Evolutionary conservation across 192 early-diverging fungal species (phyloP), one percentile per base, ranked within the genome.

Genomic region (Thamnidium elegans): DNA sequence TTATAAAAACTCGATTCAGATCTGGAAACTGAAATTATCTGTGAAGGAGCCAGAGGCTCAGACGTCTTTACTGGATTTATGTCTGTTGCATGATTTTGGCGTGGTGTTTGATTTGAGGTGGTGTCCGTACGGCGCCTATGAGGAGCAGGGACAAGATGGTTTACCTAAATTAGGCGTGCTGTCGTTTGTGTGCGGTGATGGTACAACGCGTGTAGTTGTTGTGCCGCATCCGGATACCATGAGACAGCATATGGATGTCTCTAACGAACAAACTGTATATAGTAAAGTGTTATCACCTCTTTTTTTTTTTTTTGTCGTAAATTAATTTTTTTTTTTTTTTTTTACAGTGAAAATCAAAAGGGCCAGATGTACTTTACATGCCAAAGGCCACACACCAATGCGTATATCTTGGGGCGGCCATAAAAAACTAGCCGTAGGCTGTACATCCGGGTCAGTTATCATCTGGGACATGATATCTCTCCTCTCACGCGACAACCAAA

Each of bases 51-150:
- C 26, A 0, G 20, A 55, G 26, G 51, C 14, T 20, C 1, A 17
- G 26, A 42, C 31, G 7, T 72, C 76, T 14, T 50, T 45, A 11
- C 54, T 80, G 36, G 78, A 75, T 46, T 36, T 80, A 9, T 77
- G 76, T 56, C 61, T 80, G n/a, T 58, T 69, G 5, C 78, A 80
- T 58, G 69, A 74, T 31, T 69, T 23, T 58, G 78, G 78, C 1
- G 50, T 65, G 21, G 46, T 66, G 6, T 58, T 54, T 39, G 69
- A 74, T 31, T 42, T 78, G 44, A 62, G 69, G 46, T 80, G 78
- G 78, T 78, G 76, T 56, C 76, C 76, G 23, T 78, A 78, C 47
- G 78, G 78, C 5, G 60, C 72, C 4, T 68, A 78, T 59, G 72
- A 80, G 30, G 59, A 73, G 32, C 58, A 36, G 13, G 30, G 19